Percentiles rank a stretch among this genome's conserved stretches.
phyloP scores from a whole-genome alignment of 768 basidiomycete genomes.

The Mrakia gelida region DNA sequence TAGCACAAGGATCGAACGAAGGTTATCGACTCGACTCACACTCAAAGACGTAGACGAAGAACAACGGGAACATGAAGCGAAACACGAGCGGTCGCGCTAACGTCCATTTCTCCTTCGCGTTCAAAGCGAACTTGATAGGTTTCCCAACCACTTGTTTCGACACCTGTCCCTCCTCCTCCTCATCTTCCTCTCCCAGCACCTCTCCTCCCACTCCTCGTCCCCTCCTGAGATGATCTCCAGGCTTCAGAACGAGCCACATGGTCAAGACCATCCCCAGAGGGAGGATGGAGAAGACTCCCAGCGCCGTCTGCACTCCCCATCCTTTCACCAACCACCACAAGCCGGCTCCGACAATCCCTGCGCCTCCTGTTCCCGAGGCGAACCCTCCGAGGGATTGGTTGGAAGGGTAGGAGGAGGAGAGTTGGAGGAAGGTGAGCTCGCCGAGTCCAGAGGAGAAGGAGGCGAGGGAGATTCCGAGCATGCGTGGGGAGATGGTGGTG shows the following conservation, averaged over 20 bases:
- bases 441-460: slow-evolving; percentile 90
- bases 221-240: background rate
- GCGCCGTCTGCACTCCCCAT: slow-evolving; percentile 74
- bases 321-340: slow-evolving; percentile 91
- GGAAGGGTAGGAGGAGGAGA: slow-evolving; percentile 53
- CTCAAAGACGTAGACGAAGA: slow-evolving; percentile 65
- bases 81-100: slow-evolving; percentile 72
- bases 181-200: background rate
- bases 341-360: slow-evolving; percentile 85
- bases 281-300: slow-evolving; percentile 55
- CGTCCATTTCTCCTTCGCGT: slow-evolving; percentile 68
- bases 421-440: slow-evolving; percentile 87
- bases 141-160: background rate
- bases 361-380: slow-evolving; percentile 84
- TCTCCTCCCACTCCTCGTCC: background rate
- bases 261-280: slow-evolving; percentile 23
- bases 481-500: slow-evolving; percentile 59
- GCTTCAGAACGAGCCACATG: background rate
- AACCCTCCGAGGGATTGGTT: slow-evolving; percentile 73
- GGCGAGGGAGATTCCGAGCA: slow-evolving; percentile 75
- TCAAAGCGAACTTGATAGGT: slow-evolving; percentile 51
- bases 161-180: slow-evolving; percentile 45
- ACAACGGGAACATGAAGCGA: slow-evolving; percentile 71
- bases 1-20: no score
- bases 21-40: no score